Base-by-base conservation (phyloP, 345 rosid genomes). In the Boechera stricta region DNA sequence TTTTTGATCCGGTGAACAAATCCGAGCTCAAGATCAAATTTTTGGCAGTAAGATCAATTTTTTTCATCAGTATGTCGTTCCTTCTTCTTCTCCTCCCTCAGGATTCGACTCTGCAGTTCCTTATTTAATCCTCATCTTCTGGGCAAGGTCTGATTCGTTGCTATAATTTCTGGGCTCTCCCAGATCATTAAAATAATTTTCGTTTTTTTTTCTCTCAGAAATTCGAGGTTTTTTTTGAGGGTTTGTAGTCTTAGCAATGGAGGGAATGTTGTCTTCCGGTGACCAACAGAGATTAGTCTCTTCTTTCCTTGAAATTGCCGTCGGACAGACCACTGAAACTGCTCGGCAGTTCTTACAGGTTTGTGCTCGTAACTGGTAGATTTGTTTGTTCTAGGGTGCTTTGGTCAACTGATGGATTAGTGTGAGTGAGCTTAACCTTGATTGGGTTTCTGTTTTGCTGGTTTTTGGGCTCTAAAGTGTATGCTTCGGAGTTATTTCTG, bases 291-390 rank as follows among this genome's bases (percentile, higher is more conserved):
- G 77, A 36, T 82, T 91, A 87, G 91, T 95, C 79, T 82, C 97
- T 76, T 95, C 97, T 66, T 95, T 95, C 83, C 94, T 95, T 54
- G 99, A 95, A 86, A 87, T 95, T 88, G 98, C 99, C 44, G 96
- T 88, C 10, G 99, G 98, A 55, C 97, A 95, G 76, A 91, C 94
- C 29, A 79, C 90, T 41, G 94, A 91, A 58, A 95, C 97, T 31
- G 99, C 99, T 70, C 74, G 82, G 24, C 97, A 91, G 79, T 92
- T 95, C 84, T 77, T 95, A 78, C 88, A 91, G 97, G 99, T 95
- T 72, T 36, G 57, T 71, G 69, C 38, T 72, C 57, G 26, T 26
- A 67, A 41, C 52, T 73, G 29, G 5, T 79, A 72, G 64, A 73
- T 78, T 65, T 71, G 77, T 64, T 58, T 66, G 48, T 66, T 35